A percentile compares a stretch with the other conserved stretches of the same genome.
Evolutionary conservation across 1,139 yeast species (phyloP).

Genomic region (Pneumocystis oryctolagi): DNA sequence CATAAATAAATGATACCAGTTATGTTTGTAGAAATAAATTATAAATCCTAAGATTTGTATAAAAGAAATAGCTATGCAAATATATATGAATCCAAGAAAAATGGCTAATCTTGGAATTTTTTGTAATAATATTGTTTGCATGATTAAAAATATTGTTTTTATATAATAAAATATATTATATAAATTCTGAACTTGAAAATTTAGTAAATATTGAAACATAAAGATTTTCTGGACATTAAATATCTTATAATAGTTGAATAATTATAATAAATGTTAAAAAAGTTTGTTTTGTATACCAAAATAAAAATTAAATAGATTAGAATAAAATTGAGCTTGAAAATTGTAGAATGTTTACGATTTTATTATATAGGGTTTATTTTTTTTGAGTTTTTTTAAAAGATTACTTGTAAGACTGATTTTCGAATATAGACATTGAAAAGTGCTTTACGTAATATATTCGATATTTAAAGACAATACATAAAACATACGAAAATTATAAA

Average conservation of each 20-base stretch:
- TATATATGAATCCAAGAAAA: background rate
- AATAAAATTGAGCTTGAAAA: no score
- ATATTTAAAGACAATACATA: no score
- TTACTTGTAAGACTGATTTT: no score
- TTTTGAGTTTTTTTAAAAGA: no score
- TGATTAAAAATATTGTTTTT: background rate
- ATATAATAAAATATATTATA: background rate
- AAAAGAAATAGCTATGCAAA: background rate
- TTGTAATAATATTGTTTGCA: background rate
- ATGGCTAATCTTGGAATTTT: background rate
- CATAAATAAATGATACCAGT: constrained; percentile 10
- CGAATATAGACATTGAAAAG: no score
- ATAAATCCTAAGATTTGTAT: constrained; percentile 9
- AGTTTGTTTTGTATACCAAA: background rate
- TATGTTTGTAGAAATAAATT: constrained; percentile 3
- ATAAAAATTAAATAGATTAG: no score
- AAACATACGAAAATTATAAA: no score
- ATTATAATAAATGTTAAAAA: background rate
- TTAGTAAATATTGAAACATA: background rate
- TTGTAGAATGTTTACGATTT: no score
- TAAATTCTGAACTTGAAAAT: background rate
- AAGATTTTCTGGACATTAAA: background rate
- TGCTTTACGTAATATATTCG: no score
- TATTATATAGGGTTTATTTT: no score
- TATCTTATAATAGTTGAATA: background rate